phyloP scores from a whole-genome alignment of 2,329 filamentous ascomycete genomes.

The Sporothrix euskadiensis region DNA sequence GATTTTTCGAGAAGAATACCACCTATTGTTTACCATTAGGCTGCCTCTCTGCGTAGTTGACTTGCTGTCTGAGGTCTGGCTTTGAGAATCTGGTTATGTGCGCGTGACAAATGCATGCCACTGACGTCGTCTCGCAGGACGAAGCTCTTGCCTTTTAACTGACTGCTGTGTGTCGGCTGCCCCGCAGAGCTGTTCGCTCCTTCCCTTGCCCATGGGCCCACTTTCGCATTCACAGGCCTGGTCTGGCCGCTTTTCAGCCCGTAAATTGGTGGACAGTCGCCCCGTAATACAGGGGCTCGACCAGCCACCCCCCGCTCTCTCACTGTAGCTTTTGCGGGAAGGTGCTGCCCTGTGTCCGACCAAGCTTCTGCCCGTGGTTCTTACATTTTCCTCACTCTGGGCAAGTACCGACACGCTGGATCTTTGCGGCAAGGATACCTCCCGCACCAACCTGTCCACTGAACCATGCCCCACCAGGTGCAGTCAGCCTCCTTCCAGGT shows the following conservation, averaged over 20 bases:
- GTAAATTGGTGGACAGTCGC: neutral
- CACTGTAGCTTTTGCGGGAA: constrained; percentile 1
- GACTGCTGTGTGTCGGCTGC: neutral
- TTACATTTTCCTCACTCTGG: neutral
- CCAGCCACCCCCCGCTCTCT: constrained; percentile 1
- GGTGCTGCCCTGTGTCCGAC: neutral
- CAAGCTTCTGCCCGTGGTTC: neutral
- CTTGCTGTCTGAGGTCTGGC: neutral
- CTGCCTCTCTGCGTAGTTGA: neutral
- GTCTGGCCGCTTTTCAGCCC: neutral
- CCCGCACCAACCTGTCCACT: neutral
- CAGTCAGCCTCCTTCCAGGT: constrained; percentile 12
- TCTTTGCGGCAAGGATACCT: constrained; percentile 17
- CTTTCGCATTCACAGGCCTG: constrained; percentile 11
- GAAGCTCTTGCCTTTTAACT: neutral
- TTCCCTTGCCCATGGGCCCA: constrained; percentile 6
- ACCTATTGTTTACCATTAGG: neutral
- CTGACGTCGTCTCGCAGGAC: constrained; percentile 18
- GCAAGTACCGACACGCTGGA: constrained; percentile 3
- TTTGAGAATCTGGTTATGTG: neutral
- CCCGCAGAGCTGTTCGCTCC: neutral
- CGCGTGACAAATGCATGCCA: neutral
- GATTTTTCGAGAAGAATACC: neutral
- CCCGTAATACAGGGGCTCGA: neutral
- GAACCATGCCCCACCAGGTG: neutral